These are phyloP conservation scores for Didymella exigua DNA, from an alignment of 2,329 filamentous ascomycete species.

Conservation along the genomic window DNA sequence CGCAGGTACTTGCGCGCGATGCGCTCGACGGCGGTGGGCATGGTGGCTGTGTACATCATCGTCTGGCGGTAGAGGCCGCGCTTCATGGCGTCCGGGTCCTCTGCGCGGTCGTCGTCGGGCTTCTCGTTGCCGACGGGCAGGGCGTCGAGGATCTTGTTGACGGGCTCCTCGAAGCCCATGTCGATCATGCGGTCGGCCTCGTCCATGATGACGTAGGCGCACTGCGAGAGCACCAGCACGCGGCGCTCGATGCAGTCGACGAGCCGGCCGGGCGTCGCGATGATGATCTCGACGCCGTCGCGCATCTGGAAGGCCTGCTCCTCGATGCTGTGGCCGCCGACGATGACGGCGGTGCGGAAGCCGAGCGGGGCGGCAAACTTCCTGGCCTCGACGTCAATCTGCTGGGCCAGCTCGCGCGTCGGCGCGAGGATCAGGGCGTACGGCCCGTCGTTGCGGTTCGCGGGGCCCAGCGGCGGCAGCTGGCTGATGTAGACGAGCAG, in stretches of 20 bases:
- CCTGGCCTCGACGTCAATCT: slow-evolving; percentile 91
- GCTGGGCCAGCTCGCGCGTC: slow-evolving; percentile 95
- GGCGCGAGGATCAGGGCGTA: slow-evolving; percentile 97
- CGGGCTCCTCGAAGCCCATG: slow-evolving; percentile 93
- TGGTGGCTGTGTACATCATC: slow-evolving; percentile 99
- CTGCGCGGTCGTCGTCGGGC: slow-evolving; percentile 89
- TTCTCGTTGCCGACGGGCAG: slow-evolving; percentile 93
- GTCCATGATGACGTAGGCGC: slow-evolving; percentile 99
- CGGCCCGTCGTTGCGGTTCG: slow-evolving; percentile 90
- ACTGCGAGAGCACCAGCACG: slow-evolving; percentile 90
- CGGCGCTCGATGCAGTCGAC: slow-evolving; percentile 96
- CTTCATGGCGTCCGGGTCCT: slow-evolving; percentile 84
- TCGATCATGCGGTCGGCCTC: slow-evolving; percentile 99
- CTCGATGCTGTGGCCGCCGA: slow-evolving; percentile 95
- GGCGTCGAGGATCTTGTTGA: slow-evolving; percentile 96
- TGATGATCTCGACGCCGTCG: slow-evolving; percentile 95
- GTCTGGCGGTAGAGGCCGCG: slow-evolving; percentile 89
- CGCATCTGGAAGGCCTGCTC: slow-evolving; percentile 89
- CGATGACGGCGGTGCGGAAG: slow-evolving; percentile 94
- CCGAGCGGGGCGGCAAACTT: slow-evolving; percentile 91
- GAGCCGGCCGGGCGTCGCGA: slow-evolving; percentile 95
- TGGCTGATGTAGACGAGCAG: slow-evolving; percentile 93
- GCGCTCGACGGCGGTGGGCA: slow-evolving; percentile 89
- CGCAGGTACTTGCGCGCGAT: slow-evolving; percentile 98
- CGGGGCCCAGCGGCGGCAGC: slow-evolving; percentile 80